These are phyloP conservation scores for Fusarium piperis DNA, from an alignment of 2,329 filamentous ascomycete genomes.

Conservation along the genomic window DNA sequence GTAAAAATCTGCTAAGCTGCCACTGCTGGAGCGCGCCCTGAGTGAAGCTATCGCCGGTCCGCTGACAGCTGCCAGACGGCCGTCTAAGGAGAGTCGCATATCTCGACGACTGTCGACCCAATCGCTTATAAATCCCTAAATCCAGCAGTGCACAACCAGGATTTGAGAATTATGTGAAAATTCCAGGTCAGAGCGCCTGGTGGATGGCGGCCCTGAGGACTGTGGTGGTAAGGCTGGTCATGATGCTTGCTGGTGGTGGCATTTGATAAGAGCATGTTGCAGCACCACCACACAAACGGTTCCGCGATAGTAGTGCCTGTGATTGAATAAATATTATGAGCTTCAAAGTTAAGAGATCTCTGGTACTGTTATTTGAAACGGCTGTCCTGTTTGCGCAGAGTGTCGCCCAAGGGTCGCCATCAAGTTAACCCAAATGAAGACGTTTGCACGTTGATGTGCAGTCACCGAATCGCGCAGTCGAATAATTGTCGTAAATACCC, in stretches of 20 bases:
- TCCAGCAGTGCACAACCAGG: rapidly evolving
- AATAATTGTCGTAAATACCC: background rate
- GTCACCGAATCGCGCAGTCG: background rate
- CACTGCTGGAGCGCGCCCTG: background rate
- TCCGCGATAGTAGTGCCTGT: background rate
- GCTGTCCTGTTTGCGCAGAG: background rate
- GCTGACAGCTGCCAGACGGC: background rate
- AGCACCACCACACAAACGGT: background rate
- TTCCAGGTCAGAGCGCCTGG: no score
- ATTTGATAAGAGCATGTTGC: background rate
- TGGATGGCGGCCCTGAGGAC: background rate
- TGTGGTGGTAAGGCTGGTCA: background rate
- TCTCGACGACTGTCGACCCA: background rate
- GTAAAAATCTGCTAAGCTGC: background rate
- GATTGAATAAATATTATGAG: background rate
- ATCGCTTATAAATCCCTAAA: background rate
- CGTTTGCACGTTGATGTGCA: background rate
- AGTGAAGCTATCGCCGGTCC: background rate
- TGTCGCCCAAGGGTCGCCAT: background rate
- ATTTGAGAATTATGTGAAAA: background rate
- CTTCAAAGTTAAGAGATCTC: background rate
- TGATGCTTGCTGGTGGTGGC: background rate
- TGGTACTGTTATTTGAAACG: no score
- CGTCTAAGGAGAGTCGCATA: background rate
- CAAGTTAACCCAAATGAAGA: background rate